Percentiles rank a stretch among this genome's conserved stretches.
These are phyloP conservation scores for Logfia minima DNA, from an alignment of 129 eudicot species.

Conservation along the genomic window DNA sequence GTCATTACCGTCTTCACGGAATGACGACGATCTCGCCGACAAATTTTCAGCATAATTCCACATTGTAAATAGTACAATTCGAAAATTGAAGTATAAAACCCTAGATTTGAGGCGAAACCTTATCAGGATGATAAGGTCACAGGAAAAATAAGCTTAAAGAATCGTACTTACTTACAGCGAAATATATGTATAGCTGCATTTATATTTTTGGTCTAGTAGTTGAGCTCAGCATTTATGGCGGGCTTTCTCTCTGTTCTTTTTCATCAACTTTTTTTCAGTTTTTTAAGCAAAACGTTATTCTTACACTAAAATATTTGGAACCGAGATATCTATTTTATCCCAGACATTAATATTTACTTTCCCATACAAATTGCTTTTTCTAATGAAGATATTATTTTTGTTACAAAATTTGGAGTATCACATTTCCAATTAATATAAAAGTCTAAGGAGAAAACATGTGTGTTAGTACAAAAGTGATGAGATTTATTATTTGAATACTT, in stretches of 20 bases:
- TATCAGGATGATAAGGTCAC: conserved; percentile 24
- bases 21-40: conserved; percentile 72
- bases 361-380: not conserved
- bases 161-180: not conserved
- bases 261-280: not conserved
- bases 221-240: conserved; percentile 69
- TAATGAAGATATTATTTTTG: no score
- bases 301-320: conserved; percentile 22
- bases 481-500: no score
- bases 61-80: conserved; percentile 30
- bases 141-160: conserved; percentile 3
- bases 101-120: conserved; percentile 31
- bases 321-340: not conserved
- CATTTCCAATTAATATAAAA: no score
- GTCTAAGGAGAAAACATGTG: no score
- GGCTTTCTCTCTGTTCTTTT: conserved; percentile 30
- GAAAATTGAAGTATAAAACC: conserved; percentile 13
- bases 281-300: conserved; percentile 35
- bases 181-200: conserved; percentile 2
- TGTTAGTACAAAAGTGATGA: no score
- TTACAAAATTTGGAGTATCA: no score
- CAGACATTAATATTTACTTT: not conserved
- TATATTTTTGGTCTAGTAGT: conserved; percentile 36
- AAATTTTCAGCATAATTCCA: conserved; percentile 78
- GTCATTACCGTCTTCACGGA: conserved; percentile 70